Evolutionary conservation across 306 rosid species (phyloP), one percentile per base, ranked within the genome.

Genomic region (Cucumis melo): DNA sequence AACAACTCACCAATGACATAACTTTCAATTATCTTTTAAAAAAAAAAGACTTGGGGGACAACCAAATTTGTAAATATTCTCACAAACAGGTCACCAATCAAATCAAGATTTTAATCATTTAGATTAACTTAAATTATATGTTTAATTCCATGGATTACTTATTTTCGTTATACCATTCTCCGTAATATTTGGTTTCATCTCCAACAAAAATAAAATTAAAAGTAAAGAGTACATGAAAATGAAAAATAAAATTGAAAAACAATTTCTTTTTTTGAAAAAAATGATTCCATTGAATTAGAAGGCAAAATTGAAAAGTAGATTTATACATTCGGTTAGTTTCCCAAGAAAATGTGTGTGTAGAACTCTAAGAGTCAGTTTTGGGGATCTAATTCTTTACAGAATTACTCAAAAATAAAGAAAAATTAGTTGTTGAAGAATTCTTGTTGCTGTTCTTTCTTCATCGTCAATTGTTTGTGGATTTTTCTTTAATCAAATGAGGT

Each of bases 401-500:
- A 70, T 70, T n/a, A 1, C 58, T 46, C 14, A 70, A 6, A 46
- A 70, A 19, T 34, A 7, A 50, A 32, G 1, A 32, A 32, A 72
- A 72, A 71, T 44, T 24, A 44, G 58, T 71, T 8, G 56, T 17
- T 16, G 58, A 66, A 1, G 73, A 65, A 7, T 27, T 60, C 19
- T 32, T 62, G 44, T 20, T 9, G 24, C 5, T 41, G n/a, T 34
- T 39, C 8, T n/a, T 66, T 38, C 5, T 2, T 41, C 73, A 3
- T 36, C 50, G 5, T 67, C 61, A 72, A 50, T 27, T 72, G 1
- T 10, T 50, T 29, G 7, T 62, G 32, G 76, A 55, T 80, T 48
- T 87, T 66, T 84, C 77, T 75, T 83, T 87, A 81, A 85, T 10
- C 89, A 87, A 73, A 87, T 85, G 91, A 13, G 91, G 91, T 77